Evolutionary conservation across 768 basidiomycete genomes (phyloP).

Genomic region (Calocera viscosa): DNA sequence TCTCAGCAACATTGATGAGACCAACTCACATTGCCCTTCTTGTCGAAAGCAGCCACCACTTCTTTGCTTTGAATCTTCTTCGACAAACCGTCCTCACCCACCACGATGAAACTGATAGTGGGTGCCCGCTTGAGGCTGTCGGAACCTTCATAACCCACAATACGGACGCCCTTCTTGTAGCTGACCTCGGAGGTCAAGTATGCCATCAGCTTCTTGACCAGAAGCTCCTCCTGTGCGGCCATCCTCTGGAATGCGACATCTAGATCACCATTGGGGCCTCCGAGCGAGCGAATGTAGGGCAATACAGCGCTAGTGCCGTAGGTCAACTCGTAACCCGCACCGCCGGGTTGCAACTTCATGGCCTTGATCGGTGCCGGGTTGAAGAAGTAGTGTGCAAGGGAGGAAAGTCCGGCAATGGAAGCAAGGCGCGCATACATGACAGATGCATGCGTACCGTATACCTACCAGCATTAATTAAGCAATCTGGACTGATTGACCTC

Average conservation of each 20-base stretch:
- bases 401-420: conserved; percentile 37
- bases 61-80: conserved; percentile 46
- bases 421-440: conserved; percentile 46
- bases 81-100: conserved; percentile 30
- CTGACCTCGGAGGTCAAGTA: conserved; percentile 43
- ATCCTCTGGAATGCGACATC: conserved; percentile 45
- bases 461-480: conserved; percentile 28
- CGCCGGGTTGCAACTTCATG: conserved; percentile 60
- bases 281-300: conserved; percentile 49
- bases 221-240: conserved; percentile 45
- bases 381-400: conserved; percentile 63
- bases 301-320: conserved; percentile 49
- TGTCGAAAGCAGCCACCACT: conserved; percentile 52
- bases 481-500: no score
- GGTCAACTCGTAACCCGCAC: conserved; percentile 60
- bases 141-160: conserved; percentile 49
- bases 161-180: conserved; percentile 45
- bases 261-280: conserved; percentile 24
- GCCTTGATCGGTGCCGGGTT: conserved; percentile 21
- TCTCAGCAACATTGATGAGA: neutral
- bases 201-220: conserved; percentile 42
- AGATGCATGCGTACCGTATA: conserved; percentile 64
- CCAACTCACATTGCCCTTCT: conserved; percentile 44
- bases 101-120: conserved; percentile 60
- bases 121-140: conserved; percentile 36